Conservation (phyloP, 1,284 basidiomycete species). For the Agaricales sp. region DNA sequence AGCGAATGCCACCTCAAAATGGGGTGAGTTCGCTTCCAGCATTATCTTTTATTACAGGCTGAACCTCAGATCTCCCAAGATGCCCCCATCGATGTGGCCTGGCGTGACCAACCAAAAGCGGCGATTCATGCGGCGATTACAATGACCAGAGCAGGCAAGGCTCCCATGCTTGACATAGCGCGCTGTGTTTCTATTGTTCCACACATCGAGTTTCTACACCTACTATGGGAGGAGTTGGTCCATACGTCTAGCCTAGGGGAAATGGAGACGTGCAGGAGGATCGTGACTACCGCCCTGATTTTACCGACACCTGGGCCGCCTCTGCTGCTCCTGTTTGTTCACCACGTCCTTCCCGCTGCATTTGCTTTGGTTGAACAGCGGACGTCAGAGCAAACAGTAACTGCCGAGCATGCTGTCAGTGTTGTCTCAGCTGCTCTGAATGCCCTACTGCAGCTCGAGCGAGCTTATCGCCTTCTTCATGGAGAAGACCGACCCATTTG, state of each 20-base stretch:
- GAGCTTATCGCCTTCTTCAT: slow-evolving; percentile 44
- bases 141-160: slow-evolving; percentile 45
- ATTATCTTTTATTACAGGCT: no score
- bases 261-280: slow-evolving; percentile 44
- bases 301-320: slow-evolving; percentile 47
- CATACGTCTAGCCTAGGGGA: slow-evolving; percentile 40
- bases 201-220: slow-evolving; percentile 47
- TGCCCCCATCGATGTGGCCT: slow-evolving; percentile 17
- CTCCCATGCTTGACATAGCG: slow-evolving; percentile 50
- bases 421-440: slow-evolving; percentile 56
- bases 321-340: slow-evolving; percentile 62
- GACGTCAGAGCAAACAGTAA: slow-evolving; percentile 39
- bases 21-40: neutral
- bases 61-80: slow-evolving; percentile 13
- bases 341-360: slow-evolving; percentile 49
- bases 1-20: neutral
- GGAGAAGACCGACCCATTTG: slow-evolving; percentile 37
- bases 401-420: slow-evolving; percentile 48
- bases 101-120: slow-evolving; percentile 36
- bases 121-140: slow-evolving; percentile 45
- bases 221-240: slow-evolving; percentile 54
- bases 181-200: slow-evolving; percentile 45
- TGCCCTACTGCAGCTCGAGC: slow-evolving; percentile 56
- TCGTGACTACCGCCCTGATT: slow-evolving; percentile 55
- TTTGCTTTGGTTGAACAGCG: slow-evolving; percentile 45